Percentiles rank a stretch among this genome's conserved stretches.
phyloP scores from a whole-genome alignment of 78 protist species.

The Dictyostelium capitatum region DNA sequence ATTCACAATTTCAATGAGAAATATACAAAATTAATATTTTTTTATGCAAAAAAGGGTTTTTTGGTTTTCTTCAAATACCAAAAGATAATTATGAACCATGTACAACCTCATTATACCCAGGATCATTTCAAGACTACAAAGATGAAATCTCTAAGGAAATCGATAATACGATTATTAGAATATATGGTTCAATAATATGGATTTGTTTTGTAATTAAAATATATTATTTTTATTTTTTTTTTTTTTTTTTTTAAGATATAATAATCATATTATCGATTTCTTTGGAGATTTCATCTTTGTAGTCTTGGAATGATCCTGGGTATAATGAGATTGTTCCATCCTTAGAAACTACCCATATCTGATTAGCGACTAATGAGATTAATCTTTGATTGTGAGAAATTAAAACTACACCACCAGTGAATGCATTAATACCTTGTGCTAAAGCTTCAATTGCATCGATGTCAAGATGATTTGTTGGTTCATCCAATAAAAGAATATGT shows the following conservation, averaged over 20 bases:
- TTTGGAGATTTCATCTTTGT: conserved; percentile 74
- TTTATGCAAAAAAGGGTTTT: too few relatives aligned
- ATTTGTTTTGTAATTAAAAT: not conserved
- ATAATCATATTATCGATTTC: conserved; percentile 72
- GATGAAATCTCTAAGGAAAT: conserved; percentile 78
- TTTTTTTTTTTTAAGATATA: conserved; percentile 16
- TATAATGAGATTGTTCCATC: conserved; percentile 71
- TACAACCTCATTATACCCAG: conserved; percentile 71
- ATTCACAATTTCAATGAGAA: too few relatives aligned
- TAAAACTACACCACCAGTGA: conserved; percentile 92
- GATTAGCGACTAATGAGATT: conserved; percentile 55
- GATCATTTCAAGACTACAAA: conserved; percentile 81
- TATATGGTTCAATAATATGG: too few relatives aligned
- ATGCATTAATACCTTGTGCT: conserved; percentile 89
- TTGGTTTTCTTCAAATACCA: too few relatives aligned
- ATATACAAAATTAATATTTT: too few relatives aligned
- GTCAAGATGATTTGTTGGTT: conserved; percentile 98
- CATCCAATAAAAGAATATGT: conserved; percentile 95
- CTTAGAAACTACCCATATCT: conserved; percentile 87
- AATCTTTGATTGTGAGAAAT: conserved; percentile 92
- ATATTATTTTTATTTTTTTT: not conserved
- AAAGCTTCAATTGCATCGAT: conserved; percentile 92
- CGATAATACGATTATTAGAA: conserved; percentile 56
- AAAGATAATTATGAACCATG: too few relatives aligned
- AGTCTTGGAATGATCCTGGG: conserved; percentile 83